A percentile compares a stretch with the other conserved stretches of the same genome.
Conservation (phyloP, 1,284 basidiomycete genomes). For the Cronartium quercuum region DNA sequence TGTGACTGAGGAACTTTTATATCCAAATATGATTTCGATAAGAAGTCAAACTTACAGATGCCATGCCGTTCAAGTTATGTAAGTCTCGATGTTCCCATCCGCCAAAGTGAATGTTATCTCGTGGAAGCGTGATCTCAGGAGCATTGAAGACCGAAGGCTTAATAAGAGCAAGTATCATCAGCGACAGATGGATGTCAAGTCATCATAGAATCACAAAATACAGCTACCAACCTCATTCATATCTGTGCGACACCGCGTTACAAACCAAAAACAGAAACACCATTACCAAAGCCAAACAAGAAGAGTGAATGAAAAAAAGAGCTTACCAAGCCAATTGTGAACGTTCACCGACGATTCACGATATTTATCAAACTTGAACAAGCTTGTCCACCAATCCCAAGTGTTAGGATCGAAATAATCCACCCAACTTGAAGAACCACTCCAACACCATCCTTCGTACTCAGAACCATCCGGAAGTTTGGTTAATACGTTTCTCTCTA, state of each 20-base stretch:
- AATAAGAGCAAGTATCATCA: conserved; percentile 25
- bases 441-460: conserved; percentile 98
- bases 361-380: conserved; percentile 65
- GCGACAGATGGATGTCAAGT: no score
- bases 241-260: no score
- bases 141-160: conserved; percentile 96
- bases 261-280: no score
- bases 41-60: conserved; percentile 30
- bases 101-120: conserved; percentile 81
- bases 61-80: conserved; percentile 86
- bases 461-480: conserved; percentile 68
- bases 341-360: conserved; percentile 39
- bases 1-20: neutral
- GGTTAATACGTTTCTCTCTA: conserved; percentile 71
- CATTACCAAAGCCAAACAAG: no score
- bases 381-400: conserved; percentile 83
- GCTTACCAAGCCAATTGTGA: conserved; percentile 44
- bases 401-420: conserved; percentile 89
- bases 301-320: neutral
- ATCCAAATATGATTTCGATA: neutral
- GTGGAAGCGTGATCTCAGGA: conserved; percentile 94
- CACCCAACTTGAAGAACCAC: conserved; percentile 87
- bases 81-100: conserved; percentile 54
- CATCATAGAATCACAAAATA: no score
- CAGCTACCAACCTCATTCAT: conserved; percentile 83